phyloP scores from a whole-genome alignment of 2,329 filamentous ascomycete species.

The Venturia carpophila region DNA sequence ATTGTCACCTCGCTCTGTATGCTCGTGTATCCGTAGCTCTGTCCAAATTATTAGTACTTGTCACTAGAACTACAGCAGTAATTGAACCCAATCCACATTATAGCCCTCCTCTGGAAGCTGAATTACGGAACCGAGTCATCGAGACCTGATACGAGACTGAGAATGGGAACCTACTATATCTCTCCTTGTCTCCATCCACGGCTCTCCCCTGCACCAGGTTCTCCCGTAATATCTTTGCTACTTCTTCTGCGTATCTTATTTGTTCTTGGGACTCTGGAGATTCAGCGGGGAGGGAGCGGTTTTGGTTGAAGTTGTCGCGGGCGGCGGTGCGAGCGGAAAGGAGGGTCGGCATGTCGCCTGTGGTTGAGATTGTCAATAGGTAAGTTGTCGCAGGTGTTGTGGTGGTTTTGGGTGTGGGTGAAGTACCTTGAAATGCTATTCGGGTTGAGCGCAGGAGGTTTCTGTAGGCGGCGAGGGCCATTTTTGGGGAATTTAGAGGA shows the following conservation, averaged over 20 bases:
- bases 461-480: constrained; percentile 73
- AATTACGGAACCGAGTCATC: too few relatives aligned
- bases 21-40: constrained; percentile 83
- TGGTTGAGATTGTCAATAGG: constrained; percentile 8
- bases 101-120: neutral
- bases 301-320: constrained; percentile 63
- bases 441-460: constrained; percentile 71
- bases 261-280: constrained; percentile 48
- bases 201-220: constrained; percentile 81
- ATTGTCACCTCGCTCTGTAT: constrained; percentile 90
- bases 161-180: constrained; percentile 51
- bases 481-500: constrained; percentile 24
- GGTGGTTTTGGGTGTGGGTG: constrained; percentile 18
- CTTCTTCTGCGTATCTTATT: constrained; percentile 72
- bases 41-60: constrained; percentile 21
- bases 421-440: constrained; percentile 72
- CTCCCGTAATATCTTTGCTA: constrained; percentile 68
- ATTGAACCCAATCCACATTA: neutral
- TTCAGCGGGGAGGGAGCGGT: constrained; percentile 50
- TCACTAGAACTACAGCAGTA: constrained; percentile 19
- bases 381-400: neutral
- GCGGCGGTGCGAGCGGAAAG: constrained; percentile 64
- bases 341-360: constrained; percentile 65
- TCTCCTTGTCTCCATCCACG: constrained; percentile 39
- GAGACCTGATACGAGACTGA: neutral